A percentile compares a stretch with the other conserved stretches of the same genome.
phyloP scores from a whole-genome alignment of 164 flowering plant species.

The Hamamelis virginiana region DNA sequence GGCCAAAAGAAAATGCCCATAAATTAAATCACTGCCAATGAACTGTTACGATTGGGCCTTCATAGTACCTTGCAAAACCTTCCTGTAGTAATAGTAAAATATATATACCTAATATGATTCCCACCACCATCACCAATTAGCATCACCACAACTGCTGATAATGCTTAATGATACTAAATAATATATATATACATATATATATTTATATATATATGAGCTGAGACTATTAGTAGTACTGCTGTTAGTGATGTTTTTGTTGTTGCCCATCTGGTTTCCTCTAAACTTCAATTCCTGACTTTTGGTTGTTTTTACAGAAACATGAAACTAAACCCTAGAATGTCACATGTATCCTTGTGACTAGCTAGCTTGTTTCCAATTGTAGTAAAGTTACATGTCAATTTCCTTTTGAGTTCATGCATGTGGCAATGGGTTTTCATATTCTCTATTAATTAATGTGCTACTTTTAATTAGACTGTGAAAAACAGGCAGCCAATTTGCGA shows the following conservation, averaged over 20 bases:
- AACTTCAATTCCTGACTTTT: not conserved
- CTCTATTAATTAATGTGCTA: not conserved
- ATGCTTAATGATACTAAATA: slow-evolving; percentile 12
- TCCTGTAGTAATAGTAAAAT: not conserved
- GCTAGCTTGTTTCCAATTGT: slow-evolving; percentile 1
- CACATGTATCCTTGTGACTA: not conserved
- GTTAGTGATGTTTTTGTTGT: slow-evolving; percentile 22
- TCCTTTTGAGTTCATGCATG: not conserved
- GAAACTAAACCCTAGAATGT: not conserved
- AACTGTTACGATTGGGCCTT: no score
- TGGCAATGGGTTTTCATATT: not conserved
- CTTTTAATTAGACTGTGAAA: no score
- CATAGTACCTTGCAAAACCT: no score
- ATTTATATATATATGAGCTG: no score
- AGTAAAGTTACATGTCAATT: slow-evolving; percentile 8
- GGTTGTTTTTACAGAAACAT: not conserved
- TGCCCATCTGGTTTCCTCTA: not conserved
- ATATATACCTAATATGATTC: not conserved
- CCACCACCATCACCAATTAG: not conserved
- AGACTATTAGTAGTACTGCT: no score
- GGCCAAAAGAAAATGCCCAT: not conserved
- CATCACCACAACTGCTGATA: slow-evolving; percentile 19
- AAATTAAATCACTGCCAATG: not conserved
- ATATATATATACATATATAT: no score
- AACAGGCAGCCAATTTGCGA: no score